A percentile compares a stretch with the other conserved stretches of the same genome.
Evolutionary conservation across 257 asterid genomes (phyloP).

Genomic region (Rhazya stricta): DNA sequence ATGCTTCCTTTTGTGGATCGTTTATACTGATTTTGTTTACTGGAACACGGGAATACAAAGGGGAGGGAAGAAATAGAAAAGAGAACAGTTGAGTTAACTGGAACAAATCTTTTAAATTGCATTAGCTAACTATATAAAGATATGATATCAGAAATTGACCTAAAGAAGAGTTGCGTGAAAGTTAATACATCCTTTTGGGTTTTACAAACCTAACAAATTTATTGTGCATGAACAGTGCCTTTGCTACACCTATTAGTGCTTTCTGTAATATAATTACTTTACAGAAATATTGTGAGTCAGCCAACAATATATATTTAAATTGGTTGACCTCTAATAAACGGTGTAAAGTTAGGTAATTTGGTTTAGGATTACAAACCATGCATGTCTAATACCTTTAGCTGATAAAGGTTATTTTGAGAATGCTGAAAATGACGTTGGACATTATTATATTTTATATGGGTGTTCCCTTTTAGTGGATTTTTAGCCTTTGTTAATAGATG

Average conservation of each 20-base stretch:
- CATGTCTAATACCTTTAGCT: not conserved
- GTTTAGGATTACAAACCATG: not conserved
- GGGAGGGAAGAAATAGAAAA: not conserved
- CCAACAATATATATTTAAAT: too few relatives aligned
- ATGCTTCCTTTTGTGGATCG: not conserved
- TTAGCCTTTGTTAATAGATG: not conserved
- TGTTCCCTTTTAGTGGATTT: not conserved
- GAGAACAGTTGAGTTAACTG: not conserved
- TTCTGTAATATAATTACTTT: too few relatives aligned
- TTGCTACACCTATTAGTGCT: too few relatives aligned
- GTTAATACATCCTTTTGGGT: not conserved
- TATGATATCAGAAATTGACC: too few relatives aligned
- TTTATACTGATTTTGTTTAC: not conserved
- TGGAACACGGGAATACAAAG: not conserved
- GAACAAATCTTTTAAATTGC: not conserved
- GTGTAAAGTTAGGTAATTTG: not conserved
- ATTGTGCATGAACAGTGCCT: not conserved
- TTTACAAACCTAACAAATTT: too few relatives aligned
- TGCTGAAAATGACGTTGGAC: slow-evolving; percentile 2
- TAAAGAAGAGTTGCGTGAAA: too few relatives aligned
- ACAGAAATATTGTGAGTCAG: too few relatives aligned
- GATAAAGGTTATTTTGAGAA: not conserved
- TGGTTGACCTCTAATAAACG: too few relatives aligned
- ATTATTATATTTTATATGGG: not conserved
- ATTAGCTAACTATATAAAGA: too few relatives aligned